A percentile compares a stretch with the other conserved stretches of the same genome.
Evolutionary conservation across 345 rosid species (phyloP).

Genomic region (Iberis pinnata): DNA sequence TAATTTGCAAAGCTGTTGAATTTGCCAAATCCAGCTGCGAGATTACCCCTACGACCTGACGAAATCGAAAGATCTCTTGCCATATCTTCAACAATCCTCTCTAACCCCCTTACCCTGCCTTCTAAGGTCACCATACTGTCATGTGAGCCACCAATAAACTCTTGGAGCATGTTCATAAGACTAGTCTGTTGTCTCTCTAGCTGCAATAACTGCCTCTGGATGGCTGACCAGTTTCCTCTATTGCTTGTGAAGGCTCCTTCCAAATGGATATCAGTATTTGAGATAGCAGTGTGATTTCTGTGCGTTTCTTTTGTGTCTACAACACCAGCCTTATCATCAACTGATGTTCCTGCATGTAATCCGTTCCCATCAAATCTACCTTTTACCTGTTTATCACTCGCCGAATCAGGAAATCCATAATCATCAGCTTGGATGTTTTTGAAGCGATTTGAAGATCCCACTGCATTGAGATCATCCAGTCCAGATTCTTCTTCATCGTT

Average conservation of each 20-base stretch:
- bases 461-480: conserved; percentile 38
- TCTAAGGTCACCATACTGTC: conserved; percentile 87
- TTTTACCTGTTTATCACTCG: conserved; percentile 35
- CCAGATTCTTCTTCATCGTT: conserved; percentile 55
- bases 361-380: conserved; percentile 44
- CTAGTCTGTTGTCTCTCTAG: conserved; percentile 90
- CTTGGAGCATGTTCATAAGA: conserved; percentile 97
- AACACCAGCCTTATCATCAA: conserved; percentile 44
- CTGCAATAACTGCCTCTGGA: conserved; percentile 88
- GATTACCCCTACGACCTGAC: conserved; percentile 69
- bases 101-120: conserved; percentile 92
- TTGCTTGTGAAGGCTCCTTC: conserved; percentile 70
- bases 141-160: conserved; percentile 98
- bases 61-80: conserved; percentile 83
- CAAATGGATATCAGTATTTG: conserved; percentile 59
- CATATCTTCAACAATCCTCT: conserved; percentile 94
- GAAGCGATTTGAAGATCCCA: conserved; percentile 41
- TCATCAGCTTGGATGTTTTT: conserved; percentile 43
- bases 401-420: conserved; percentile 38
- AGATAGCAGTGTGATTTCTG: conserved; percentile 43
- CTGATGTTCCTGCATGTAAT: conserved; percentile 46
- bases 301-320: conserved; percentile 47
- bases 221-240: conserved; percentile 88
- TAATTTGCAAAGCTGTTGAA: conserved; percentile 69
- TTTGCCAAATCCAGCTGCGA: conserved; percentile 57